These are phyloP conservation scores for Rhynchospora breviuscula DNA, from an alignment of 176 grass and related monocot genomes.

Conservation along the genomic window DNA sequence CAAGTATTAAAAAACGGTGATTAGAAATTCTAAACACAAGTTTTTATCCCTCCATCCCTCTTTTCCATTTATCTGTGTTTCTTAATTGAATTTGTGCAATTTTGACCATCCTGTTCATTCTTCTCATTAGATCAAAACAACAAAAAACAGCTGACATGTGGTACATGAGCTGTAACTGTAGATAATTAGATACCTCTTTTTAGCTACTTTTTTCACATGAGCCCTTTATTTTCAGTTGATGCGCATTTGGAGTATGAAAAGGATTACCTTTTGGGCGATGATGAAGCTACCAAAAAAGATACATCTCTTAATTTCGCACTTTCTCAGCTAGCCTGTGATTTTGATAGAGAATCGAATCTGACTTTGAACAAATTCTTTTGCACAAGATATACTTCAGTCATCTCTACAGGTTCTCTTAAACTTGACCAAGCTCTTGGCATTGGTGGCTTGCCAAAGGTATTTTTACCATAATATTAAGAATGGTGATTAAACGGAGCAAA, in stretches of 20 bases:
- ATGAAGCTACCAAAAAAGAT: constrained; percentile 35
- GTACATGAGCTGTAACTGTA: neutral
- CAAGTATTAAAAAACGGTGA: neutral
- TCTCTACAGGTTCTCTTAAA: constrained; percentile 86
- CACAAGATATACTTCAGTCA: constrained; percentile 41
- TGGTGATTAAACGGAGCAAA: neutral
- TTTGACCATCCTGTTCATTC: neutral
- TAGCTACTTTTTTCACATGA: constrained; percentile 31
- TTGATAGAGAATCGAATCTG: constrained; percentile 82
- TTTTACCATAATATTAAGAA: constrained; percentile 16
- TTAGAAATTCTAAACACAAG: neutral
- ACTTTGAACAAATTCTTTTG: constrained; percentile 54
- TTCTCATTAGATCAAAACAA: constrained; percentile 3
- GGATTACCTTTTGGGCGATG: constrained; percentile 45
- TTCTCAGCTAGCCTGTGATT: constrained; percentile 79
- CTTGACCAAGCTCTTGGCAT: constrained; percentile 82
- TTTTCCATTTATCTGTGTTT: neutral
- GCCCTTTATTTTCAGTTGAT: constrained; percentile 53
- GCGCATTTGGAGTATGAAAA: constrained; percentile 66
- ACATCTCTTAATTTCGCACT: constrained; percentile 51
- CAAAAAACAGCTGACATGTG: neutral
- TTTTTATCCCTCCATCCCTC: no score
- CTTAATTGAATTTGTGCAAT: neutral
- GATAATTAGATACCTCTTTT: neutral
- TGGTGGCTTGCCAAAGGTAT: constrained; percentile 89